These are phyloP conservation scores for Trichomonascaceae sp. DNA, from an alignment of 1,139 yeast genomes.

Conservation along the genomic window DNA sequence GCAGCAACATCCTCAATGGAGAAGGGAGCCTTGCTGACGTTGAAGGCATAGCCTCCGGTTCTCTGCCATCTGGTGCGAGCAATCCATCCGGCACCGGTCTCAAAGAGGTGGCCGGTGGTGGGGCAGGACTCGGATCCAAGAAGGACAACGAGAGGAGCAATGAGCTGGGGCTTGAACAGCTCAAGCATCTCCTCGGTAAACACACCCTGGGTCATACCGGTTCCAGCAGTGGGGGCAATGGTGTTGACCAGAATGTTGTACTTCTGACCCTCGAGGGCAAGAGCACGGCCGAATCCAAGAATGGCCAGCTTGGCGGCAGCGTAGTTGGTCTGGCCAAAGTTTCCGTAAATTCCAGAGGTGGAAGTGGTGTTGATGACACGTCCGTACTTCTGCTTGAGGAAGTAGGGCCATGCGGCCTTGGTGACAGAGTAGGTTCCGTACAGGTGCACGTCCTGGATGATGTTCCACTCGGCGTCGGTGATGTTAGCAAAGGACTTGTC, in stretches of 20 bases:
- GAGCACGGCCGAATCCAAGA: constrained; percentile 69
- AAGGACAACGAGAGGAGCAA: constrained; percentile 78
- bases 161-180: constrained; percentile 77
- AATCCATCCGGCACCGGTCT: constrained; percentile 86
- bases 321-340: constrained; percentile 95
- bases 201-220: constrained; percentile 88
- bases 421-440: constrained; percentile 71
- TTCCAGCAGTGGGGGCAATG: constrained; percentile 96
- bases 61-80: constrained; percentile 95
- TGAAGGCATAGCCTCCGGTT: constrained; percentile 67
- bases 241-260: constrained; percentile 63
- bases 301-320: constrained; percentile 89
- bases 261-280: constrained; percentile 85
- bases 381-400: constrained; percentile 67
- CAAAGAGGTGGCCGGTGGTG: constrained; percentile 52
- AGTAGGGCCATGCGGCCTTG: constrained; percentile 88
- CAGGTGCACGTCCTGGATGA: constrained; percentile 72
- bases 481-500: constrained; percentile 82
- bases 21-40: constrained; percentile 26
- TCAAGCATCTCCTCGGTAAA: constrained; percentile 69
- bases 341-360: constrained; percentile 94
- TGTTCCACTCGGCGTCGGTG: constrained; percentile 74
- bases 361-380: constrained; percentile 81
- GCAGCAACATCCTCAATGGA: constrained; percentile 62
- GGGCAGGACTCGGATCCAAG: constrained; percentile 66